Evolutionary conservation across 805 yeast species (phyloP).

Genomic region (Yamadazyma ubonensis): DNA sequence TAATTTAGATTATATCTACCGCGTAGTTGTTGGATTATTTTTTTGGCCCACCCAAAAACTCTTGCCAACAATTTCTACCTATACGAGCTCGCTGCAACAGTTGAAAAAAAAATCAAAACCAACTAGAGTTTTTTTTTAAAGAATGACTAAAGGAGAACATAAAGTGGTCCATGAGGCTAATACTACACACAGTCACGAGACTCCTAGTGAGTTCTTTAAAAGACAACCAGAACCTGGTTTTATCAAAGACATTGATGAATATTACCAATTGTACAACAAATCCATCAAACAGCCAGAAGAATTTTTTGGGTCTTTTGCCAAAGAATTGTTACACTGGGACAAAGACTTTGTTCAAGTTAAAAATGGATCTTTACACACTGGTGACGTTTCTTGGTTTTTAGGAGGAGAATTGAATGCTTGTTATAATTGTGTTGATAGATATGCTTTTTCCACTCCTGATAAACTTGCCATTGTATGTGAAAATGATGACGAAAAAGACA

Average conservation of each 20-base stretch:
- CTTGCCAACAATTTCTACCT: conserved; percentile 7
- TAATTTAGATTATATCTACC: no score
- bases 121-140: neutral
- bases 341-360: conserved; percentile 66
- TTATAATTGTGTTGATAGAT: conserved; percentile 80
- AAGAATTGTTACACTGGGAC: conserved; percentile 75
- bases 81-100: conserved; percentile 9
- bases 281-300: conserved; percentile 76
- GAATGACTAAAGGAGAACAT: conserved; percentile 9
- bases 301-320: conserved; percentile 79
- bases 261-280: conserved; percentile 65
- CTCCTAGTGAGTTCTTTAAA: conserved; percentile 54
- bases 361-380: conserved; percentile 60
- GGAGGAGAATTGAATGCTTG: conserved; percentile 80
- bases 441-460: conserved; percentile 68
- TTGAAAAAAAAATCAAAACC: conserved; percentile 5
- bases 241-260: conserved; percentile 62
- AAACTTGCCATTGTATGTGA: conserved; percentile 77
- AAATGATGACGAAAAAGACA: conserved; percentile 73
- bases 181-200: conserved; percentile 45
- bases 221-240: conserved; percentile 64
- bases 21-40: conserved; percentile 7
- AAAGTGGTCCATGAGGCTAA: conserved; percentile 63
- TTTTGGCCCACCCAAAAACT: conserved; percentile 9
- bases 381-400: conserved; percentile 66